Evolutionary conservation across 192 early-diverging fungal genomes (phyloP).

Genomic region (Lobosporangium transversale): DNA sequence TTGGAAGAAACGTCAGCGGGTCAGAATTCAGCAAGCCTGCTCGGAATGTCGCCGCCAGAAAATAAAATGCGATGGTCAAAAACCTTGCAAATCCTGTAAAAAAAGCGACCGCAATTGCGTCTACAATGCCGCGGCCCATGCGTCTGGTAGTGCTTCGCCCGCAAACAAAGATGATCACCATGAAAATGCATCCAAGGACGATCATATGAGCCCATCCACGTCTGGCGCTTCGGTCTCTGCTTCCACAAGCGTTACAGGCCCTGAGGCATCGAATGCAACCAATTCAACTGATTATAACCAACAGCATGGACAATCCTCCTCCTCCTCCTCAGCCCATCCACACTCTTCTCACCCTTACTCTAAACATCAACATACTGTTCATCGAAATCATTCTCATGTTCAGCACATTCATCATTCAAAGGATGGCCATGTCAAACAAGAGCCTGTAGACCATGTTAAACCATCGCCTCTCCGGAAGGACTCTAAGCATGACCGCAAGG

Average conservation of each 20-base stretch:
- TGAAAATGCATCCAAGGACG: too few species aligned
- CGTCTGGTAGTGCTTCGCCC: conserved; percentile 1
- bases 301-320: background rate
- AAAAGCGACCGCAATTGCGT: conserved; percentile 47
- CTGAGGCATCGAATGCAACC: conserved; percentile 5
- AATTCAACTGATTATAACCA: background rate
- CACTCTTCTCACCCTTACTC: conserved; percentile 44
- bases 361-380: conserved; percentile 14
- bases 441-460: conserved; percentile 25
- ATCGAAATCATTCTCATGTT: conserved; percentile 21
- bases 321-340: conserved; percentile 11
- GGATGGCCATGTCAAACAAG: conserved; percentile 25
- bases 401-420: conserved; percentile 14
- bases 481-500: conserved; percentile 24
- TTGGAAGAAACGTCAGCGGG: conserved; percentile 54
- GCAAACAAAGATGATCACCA: conserved; percentile 24
- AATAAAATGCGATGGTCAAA: conserved; percentile 58
- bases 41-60: conserved; percentile 56
- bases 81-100: conserved; percentile 54
- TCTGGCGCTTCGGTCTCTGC: background rate
- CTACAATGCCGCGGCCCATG: conserved; percentile 28
- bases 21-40: conserved; percentile 56
- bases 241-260: background rate
- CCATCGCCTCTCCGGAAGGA: conserved; percentile 44
- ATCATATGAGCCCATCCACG: background rate